Conservation (phyloP, 805 yeast species). For the Candida qinlingensis region DNA sequence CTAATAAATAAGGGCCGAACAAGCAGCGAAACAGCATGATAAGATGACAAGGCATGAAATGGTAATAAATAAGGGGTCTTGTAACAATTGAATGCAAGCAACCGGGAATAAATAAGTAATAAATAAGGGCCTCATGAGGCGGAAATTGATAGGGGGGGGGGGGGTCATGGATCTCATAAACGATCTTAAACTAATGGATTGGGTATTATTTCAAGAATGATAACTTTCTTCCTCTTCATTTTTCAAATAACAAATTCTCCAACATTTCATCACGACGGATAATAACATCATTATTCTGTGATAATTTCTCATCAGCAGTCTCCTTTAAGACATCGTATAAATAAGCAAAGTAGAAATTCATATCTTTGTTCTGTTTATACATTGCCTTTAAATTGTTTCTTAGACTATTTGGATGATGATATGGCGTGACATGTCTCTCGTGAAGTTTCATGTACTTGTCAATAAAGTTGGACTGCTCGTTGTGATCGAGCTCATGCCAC, state of each 20-base stretch:
- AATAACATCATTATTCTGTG: conserved; percentile 2
- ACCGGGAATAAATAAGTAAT: neutral
- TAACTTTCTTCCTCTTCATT: neutral
- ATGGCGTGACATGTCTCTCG: conserved; percentile 5
- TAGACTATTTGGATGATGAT: conserved; percentile 3
- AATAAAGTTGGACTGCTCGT: conserved; percentile 10
- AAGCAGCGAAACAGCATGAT: neutral
- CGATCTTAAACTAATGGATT: no score
- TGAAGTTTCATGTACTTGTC: conserved; percentile 5
- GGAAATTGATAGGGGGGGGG: neutral
- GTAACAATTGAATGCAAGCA: neutral
- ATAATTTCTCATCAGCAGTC: conserved; percentile 6
- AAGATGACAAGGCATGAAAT: neutral
- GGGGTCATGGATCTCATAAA: no score
- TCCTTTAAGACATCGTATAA: conserved; percentile 9
- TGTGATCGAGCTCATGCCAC: conserved; percentile 10
- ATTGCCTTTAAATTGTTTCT: conserved; percentile 4
- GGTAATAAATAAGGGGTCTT: conserved; percentile 1
- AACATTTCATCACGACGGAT: conserved; percentile 8
- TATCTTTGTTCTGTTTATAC: conserved; percentile 14
- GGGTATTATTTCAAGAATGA: neutral
- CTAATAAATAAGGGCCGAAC: neutral
- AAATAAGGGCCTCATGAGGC: neutral
- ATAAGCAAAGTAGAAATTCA: conserved; percentile 9
- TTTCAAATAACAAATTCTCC: conserved; percentile 7